Conservation (phyloP, 164 flowering plant genomes). For the Chloranthus sessilifolius region DNA sequence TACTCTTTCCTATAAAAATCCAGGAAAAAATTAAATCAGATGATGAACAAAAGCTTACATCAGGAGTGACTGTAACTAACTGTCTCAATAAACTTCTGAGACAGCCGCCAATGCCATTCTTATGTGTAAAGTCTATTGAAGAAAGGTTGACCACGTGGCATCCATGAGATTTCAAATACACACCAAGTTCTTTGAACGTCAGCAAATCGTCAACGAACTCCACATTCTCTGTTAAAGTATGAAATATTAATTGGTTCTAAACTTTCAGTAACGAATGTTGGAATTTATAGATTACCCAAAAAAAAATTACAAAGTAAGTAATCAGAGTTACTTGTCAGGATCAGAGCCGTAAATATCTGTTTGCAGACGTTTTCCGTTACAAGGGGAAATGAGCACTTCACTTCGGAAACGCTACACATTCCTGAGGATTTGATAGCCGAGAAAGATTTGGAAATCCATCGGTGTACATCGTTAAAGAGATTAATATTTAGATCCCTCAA, state of each 20-base stretch:
- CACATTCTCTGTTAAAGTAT: constrained; percentile 55
- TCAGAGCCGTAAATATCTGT: constrained; percentile 56
- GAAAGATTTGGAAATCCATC: constrained; percentile 66
- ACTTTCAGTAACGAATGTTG: background rate
- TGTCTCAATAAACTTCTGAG: constrained; percentile 66
- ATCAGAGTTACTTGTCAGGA: constrained; percentile 54
- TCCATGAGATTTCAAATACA: constrained; percentile 56
- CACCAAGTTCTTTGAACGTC: constrained; percentile 77
- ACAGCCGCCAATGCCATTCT: constrained; percentile 77
- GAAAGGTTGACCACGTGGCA: constrained; percentile 83
- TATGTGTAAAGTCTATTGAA: constrained; percentile 55
- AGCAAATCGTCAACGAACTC: constrained; percentile 89
- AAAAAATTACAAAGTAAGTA: background rate
- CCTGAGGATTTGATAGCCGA: constrained; percentile 33
- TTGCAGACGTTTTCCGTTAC: constrained; percentile 30
- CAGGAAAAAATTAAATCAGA: no score
- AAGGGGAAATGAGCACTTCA: constrained; percentile 44
- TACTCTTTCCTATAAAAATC: no score
- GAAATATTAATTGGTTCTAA: background rate
- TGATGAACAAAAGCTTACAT: constrained; percentile 47
- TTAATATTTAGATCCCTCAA: constrained; percentile 40
- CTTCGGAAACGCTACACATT: constrained; percentile 20
- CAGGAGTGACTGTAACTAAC: constrained; percentile 37
- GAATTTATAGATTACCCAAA: background rate
- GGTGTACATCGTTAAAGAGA: constrained; percentile 47